These are phyloP conservation scores for Stagonosporopsis chrysanthemi DNA, from an alignment of 2,329 filamentous ascomycete genomes.

Conservation along the genomic window DNA sequence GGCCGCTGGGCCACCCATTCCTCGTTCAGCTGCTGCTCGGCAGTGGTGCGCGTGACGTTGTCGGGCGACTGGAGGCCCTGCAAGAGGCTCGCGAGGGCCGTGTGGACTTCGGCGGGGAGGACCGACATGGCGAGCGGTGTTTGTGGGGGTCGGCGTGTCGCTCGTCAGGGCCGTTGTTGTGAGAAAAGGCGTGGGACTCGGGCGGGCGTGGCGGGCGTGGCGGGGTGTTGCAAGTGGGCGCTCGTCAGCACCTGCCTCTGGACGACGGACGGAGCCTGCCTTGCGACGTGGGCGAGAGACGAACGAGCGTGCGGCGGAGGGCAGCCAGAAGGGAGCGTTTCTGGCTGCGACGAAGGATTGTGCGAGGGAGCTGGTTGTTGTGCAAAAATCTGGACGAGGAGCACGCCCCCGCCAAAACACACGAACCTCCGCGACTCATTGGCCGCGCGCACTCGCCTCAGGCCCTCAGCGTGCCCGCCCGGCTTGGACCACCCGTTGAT, in stretches of 20 bases:
- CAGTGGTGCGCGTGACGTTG: slow-evolving; percentile 82
- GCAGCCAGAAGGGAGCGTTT: neutral
- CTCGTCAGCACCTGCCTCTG: slow-evolving; percentile 15
- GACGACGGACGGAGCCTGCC: slow-evolving; percentile 6
- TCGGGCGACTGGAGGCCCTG: slow-evolving; percentile 88
- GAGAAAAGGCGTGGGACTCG: slow-evolving; percentile 16
- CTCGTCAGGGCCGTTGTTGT: slow-evolving; percentile 23
- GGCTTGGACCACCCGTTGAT: slow-evolving; percentile 15
- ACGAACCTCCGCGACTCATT: slow-evolving; percentile 4
- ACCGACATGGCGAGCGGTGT: slow-evolving; percentile 72
- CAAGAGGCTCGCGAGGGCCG: slow-evolving; percentile 84
- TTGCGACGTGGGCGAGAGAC: slow-evolving; percentile 2
- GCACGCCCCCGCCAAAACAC: neutral
- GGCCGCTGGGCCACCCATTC: slow-evolving; percentile 86
- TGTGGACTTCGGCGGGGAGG: slow-evolving; percentile 82
- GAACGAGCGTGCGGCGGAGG: neutral
- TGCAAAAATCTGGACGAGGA: slow-evolving; percentile 18
- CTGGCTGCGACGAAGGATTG: slow-evolving; percentile 12
- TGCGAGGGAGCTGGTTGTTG: slow-evolving; percentile 17
- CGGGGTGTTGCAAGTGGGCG: slow-evolving; percentile 14
- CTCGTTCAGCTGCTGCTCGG: slow-evolving; percentile 87
- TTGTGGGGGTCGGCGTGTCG: slow-evolving; percentile 21
- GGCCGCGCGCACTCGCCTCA: slow-evolving; percentile 11
- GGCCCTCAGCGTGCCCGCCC: neutral
- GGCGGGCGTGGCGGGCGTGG: neutral